Conservation (phyloP, 257 asterid species). For the Scutellaria galericulata region DNA sequence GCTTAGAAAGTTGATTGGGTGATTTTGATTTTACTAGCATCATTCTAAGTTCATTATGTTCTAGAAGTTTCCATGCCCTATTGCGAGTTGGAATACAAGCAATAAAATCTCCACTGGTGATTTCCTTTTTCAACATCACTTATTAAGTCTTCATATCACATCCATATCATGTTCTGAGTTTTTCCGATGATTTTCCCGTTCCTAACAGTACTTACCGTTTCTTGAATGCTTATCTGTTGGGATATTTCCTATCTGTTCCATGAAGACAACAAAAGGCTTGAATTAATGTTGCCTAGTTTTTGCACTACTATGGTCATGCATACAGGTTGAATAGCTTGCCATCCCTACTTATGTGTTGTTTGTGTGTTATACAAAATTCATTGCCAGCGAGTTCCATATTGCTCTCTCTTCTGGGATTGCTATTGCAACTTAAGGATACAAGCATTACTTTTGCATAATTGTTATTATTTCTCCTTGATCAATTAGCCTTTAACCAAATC, state of each 20-base stretch:
- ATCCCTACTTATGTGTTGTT: no score
- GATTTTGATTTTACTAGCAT: neutral
- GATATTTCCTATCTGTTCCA: neutral
- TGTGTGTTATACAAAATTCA: no score
- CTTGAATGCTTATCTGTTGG: no score
- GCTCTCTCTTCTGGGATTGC: no score
- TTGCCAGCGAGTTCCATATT: no score
- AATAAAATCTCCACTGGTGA: neutral
- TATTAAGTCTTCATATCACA: neutral
- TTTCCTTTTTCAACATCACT: conserved; percentile 1
- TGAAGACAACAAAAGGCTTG: neutral
- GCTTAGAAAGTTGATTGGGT: neutral
- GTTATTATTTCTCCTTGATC: no score
- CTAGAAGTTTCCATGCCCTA: neutral
- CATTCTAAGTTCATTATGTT: neutral
- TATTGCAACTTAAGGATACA: no score
- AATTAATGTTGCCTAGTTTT: neutral
- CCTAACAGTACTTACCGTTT: neutral
- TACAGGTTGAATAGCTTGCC: no score
- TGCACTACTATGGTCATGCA: no score
- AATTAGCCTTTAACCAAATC: no score
- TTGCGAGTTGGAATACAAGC: neutral
- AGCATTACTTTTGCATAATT: no score
- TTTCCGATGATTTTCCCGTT: neutral
- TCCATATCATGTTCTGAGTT: neutral